phyloP scores from a whole-genome alignment of 306 rosid genomes.

The Lathyrus aphaca region DNA sequence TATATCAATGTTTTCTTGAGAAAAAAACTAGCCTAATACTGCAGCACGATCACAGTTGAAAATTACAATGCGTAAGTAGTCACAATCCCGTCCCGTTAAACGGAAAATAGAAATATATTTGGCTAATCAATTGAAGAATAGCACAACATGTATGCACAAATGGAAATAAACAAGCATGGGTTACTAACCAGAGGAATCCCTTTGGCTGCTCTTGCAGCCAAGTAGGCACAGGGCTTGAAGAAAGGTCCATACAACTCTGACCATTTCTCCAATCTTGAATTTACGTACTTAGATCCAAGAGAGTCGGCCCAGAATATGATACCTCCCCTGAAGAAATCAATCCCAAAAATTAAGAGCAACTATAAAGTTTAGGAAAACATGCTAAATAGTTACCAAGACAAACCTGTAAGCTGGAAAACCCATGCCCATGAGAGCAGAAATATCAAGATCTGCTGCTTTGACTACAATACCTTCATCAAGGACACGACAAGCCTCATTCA shows the following conservation, averaged over 20 bases:
- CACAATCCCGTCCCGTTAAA: not conserved
- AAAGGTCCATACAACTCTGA: slow-evolving; percentile 73
- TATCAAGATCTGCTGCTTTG: slow-evolving; percentile 90
- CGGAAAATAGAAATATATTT: not conserved
- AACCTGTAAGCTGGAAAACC: slow-evolving; percentile 98
- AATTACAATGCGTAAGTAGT: not conserved
- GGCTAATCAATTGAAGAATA: not conserved
- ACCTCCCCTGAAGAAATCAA: slow-evolving; percentile 78
- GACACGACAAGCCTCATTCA: slow-evolving; percentile 95
- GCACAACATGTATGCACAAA: not conserved
- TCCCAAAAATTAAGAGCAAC: slow-evolving; percentile 35
- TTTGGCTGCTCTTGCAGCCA: slow-evolving; percentile 92
- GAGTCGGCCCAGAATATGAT: slow-evolving; percentile 93
- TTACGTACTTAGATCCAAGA: slow-evolving; percentile 85
- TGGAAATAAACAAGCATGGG: slow-evolving; percentile 33
- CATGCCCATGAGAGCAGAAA: slow-evolving; percentile 89
- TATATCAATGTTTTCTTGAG: not conserved
- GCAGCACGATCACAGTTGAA: not conserved
- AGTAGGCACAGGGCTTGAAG: slow-evolving; percentile 89
- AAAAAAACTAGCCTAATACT: not conserved
- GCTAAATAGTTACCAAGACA: slow-evolving; percentile 27
- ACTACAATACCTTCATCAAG: slow-evolving; percentile 93
- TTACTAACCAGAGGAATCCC: slow-evolving; percentile 79
- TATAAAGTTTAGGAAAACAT: slow-evolving; percentile 1
- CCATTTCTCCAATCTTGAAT: slow-evolving; percentile 84